Base-by-base conservation (phyloP, 2,329 filamentous ascomycete species). In the Xylaria sp. region DNA sequence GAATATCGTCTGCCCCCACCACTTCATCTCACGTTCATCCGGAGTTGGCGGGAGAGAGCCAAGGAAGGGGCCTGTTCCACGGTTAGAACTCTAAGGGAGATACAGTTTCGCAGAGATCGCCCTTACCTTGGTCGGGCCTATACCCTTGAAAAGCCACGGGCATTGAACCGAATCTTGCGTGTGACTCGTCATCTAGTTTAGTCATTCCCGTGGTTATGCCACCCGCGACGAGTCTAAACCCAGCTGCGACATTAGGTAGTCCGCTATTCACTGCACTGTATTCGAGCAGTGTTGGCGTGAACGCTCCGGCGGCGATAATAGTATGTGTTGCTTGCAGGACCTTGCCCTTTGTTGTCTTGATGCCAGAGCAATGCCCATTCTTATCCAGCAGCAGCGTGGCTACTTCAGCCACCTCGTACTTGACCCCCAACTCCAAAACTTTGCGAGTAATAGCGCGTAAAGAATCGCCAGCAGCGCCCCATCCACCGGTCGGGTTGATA, bases 1-100 rank as follows among this genome's bases (percentile, higher is more conserved):
- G 75, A 88, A 87, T 63, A 87, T 86, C 54, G 79, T 84, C 56
- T 82, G 80, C 21, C 85, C 85, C 85, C 86, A 88, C 84, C 83
- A 88, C 71, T 88, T 87, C 64, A 87, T 76, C 68, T 80, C 78
- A 0, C 76, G 73, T 55, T 81, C 77, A 15, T 17, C 54, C 21
- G 75, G 77, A 1, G 84, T 87, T 0, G 83, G 85, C 3, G 86
- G 85, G 15, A 88, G 74, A 53, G 78, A 85, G 23, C 85, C 85
- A 58, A 87, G 84, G 61, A 86, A 86, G 0, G 83, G 82, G n/a
- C 82, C 83, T 84, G 58, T 47, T 53, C 40, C 7, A 33, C 31
- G 13, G 37, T 60, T 6, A 61, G 51, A 38, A 48, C 31, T 13
- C 2, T 10, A 38, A 21, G 15, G 8, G 13, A 23, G 19, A 13